Base-by-base conservation (phyloP, 768 basidiomycete species). In the Auriscalpium vulgare region DNA sequence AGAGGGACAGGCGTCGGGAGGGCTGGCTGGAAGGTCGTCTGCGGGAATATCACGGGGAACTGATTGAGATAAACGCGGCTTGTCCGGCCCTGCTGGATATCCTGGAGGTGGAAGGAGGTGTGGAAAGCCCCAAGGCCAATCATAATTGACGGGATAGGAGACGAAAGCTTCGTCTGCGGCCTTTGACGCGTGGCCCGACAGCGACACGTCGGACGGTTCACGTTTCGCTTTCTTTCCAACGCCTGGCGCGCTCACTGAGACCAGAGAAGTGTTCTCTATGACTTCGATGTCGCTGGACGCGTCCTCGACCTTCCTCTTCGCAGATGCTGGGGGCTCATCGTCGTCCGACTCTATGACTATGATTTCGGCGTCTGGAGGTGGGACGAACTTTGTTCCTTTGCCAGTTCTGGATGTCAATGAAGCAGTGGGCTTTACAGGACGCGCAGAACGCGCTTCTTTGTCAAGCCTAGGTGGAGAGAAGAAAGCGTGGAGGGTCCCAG, bases 291-390 rank as follows among this genome's bases (percentile, higher is more conserved):
- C 65, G 47, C 49, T 55, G 17, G 56, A 37, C 37, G 29, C 13
- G 50, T 56, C 51, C 36, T 55, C 47, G n/a, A 56, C 43, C 46
- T 57, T 58, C 37, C 60, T 55, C 44, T 55, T 60, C 37, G 17
- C 10, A 11, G 55, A 48, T 8, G 37, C 34, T n/a, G 56, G 54
- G 8, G 13, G 44, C 36, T 21, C 40, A 14, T 67, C 69, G 37
- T 68, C 68, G 46, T 69, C 66, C 4, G 66, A 67, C 48, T 68
- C 69, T 17, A 71, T 65, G 54, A 70, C 60, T 34, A 72, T 69
- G 37, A 71, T 59, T 1, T 71, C 68, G 7, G 47, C 35, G 47
- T 29, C 37, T 4, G 47, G 45, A 17, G 49, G 52, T 16, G 50
- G 51, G 1, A 47, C 23, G 36, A 16, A 23, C 19, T 46, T 53